A percentile compares a stretch with the other conserved stretches of the same genome.
phyloP scores from a whole-genome alignment of 192 early-diverging fungal genomes.

The Linnemannia hyalina region DNA sequence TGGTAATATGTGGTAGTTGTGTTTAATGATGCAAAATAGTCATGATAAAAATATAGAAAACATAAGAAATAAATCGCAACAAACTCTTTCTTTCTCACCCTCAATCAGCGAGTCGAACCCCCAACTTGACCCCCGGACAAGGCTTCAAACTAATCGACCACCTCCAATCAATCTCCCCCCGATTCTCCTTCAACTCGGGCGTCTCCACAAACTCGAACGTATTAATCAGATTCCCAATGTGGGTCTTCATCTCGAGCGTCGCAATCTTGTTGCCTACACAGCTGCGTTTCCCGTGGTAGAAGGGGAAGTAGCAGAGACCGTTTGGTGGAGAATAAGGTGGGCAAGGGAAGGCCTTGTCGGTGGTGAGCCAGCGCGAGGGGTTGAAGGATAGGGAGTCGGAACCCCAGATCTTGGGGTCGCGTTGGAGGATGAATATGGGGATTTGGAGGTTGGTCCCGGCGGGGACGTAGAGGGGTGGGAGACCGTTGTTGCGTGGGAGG shows the following conservation, averaged over 20 bases:
- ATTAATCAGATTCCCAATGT: constrained; percentile 61
- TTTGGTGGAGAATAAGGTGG: constrained; percentile 42
- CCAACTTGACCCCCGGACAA: constrained; percentile 25
- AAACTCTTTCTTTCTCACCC: not conserved
- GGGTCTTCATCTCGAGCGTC: constrained; percentile 67
- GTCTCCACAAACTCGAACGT: constrained; percentile 60
- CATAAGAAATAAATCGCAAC: not conserved
- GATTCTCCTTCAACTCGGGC: constrained; percentile 46
- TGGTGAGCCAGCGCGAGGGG: constrained; percentile 58
- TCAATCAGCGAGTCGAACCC: constrained; percentile 37
- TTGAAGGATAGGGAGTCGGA: constrained; percentile 54
- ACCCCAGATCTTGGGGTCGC: constrained; percentile 55
- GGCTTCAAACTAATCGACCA: constrained; percentile 53
- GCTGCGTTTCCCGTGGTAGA: constrained; percentile 63
- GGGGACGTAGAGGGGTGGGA: constrained; percentile 49
- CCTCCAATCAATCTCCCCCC: constrained; percentile 28
- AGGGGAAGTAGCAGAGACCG: constrained; percentile 59
- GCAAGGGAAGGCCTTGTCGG: not conserved
- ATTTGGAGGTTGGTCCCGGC: constrained; percentile 51
- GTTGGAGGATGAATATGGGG: constrained; percentile 62
- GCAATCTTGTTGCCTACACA: constrained; percentile 70
- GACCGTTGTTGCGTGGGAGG: constrained; percentile 54
- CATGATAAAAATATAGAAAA: not conserved
- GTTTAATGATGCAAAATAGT: not conserved
- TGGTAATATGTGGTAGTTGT: no score